Conservation (phyloP, 768 basidiomycete species). For the Tulasnella sp. region DNA sequence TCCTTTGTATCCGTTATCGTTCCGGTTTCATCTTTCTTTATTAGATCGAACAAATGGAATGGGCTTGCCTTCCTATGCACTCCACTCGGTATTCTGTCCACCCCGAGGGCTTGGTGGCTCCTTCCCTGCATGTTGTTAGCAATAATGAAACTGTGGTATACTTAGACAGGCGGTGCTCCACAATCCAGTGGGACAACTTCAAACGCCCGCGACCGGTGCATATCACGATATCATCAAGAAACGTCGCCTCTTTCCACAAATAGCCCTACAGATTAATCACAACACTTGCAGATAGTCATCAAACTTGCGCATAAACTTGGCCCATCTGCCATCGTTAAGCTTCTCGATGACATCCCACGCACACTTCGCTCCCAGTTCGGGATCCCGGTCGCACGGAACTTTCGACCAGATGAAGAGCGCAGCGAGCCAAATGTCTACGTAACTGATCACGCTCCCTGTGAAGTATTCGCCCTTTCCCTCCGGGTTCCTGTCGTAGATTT, state of each 20-base stretch:
- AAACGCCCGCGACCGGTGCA: background rate
- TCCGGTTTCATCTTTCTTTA: background rate
- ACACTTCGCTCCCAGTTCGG: conserved; percentile 37
- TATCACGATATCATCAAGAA: background rate
- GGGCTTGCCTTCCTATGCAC: background rate
- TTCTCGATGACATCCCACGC: conserved; percentile 63
- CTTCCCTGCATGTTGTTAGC: background rate
- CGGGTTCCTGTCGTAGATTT: conserved; percentile 14
- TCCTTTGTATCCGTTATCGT: background rate
- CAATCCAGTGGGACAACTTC: background rate
- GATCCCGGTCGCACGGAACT: conserved; percentile 52
- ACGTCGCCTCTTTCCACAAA: background rate
- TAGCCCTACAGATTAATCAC: background rate
- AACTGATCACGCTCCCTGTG: conserved; percentile 64
- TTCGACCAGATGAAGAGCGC: conserved; percentile 72
- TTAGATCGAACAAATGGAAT: background rate
- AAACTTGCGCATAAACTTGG: conserved; percentile 47
- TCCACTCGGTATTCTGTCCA: background rate
- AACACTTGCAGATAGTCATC: conserved; percentile 9
- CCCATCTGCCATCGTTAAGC: conserved; percentile 70
- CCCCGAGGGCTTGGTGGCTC: background rate
- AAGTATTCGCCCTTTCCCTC: conserved; percentile 18
- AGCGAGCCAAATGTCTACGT: conserved; percentile 71
- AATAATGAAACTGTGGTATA: background rate
- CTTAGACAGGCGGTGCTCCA: background rate